Evolutionary conservation across 2,329 filamentous ascomycete species (phyloP).

Genomic region (Fusarium sp.): DNA sequence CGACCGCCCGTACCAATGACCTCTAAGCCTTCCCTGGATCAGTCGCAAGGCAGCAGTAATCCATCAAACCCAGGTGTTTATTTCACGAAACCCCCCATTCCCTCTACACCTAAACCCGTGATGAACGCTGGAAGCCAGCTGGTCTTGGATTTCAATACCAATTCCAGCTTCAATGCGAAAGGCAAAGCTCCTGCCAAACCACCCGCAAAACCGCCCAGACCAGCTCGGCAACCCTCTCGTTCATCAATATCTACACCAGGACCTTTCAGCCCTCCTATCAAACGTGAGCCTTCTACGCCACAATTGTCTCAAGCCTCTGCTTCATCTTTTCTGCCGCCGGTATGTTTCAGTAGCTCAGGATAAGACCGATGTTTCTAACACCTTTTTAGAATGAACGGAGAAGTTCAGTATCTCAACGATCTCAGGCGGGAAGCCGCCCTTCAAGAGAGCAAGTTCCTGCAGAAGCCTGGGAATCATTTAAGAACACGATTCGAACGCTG

Average conservation of each 20-base stretch:
- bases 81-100: constrained; percentile 56
- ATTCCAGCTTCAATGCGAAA: constrained; percentile 51
- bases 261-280: constrained; percentile 48
- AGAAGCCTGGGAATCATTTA: constrained; percentile 63
- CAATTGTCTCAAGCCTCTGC: constrained; percentile 44
- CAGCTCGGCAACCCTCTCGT: constrained; percentile 44
- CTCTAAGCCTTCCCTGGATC: constrained; percentile 44
- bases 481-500: constrained; percentile 59
- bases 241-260: constrained; percentile 42
- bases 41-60: constrained; percentile 41
- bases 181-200: constrained; percentile 55
- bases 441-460: constrained; percentile 61
- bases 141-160: constrained; percentile 55
- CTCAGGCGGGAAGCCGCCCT: constrained; percentile 53
- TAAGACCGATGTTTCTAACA: constrained; percentile 16
- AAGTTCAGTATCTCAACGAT: constrained; percentile 49
- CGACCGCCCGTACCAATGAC: constrained; percentile 52
- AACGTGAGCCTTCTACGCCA: constrained; percentile 52
- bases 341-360: constrained; percentile 38
- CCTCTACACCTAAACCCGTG: constrained; percentile 57
- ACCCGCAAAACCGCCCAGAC: constrained; percentile 49
- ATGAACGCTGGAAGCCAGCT: constrained; percentile 54
- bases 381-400: constrained; percentile 47
- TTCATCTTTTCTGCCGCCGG: constrained; percentile 46
- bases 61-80: constrained; percentile 48